Conservation (phyloP, 2,329 filamentous ascomycete species). For the Aspergillus neoniger region DNA sequence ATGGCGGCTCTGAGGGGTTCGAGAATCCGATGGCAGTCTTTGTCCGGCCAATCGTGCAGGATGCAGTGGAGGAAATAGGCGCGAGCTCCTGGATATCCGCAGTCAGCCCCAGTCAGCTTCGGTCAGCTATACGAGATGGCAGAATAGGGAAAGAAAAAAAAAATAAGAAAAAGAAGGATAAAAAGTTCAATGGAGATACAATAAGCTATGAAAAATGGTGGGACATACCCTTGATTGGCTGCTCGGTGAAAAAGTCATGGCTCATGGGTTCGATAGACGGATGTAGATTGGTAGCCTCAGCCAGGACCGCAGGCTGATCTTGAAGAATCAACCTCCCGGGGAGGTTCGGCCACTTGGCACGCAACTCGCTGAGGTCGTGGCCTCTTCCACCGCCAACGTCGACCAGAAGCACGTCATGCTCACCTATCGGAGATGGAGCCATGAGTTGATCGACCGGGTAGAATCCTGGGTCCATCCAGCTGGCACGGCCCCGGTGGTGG, state of each 20-base stretch:
- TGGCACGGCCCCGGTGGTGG: slow-evolving; percentile 21
- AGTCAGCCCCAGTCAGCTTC: too few relatives aligned
- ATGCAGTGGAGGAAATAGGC: slow-evolving; percentile 18
- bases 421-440: not conserved
- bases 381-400: slow-evolving; percentile 48
- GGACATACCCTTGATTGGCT: slow-evolving; percentile 46
- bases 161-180: too few relatives aligned
- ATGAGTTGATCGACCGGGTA: slow-evolving; percentile 23
- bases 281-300: slow-evolving; percentile 15
- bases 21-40: slow-evolving; percentile 33
- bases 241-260: slow-evolving; percentile 51
- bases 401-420: slow-evolving; percentile 34
- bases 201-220: too few relatives aligned
- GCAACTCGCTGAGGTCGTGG: slow-evolving; percentile 31
- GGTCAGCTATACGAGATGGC: too few relatives aligned
- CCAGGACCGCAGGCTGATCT: slow-evolving; percentile 46
- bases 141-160: too few relatives aligned
- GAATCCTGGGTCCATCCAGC: slow-evolving; percentile 32
- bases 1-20: slow-evolving; percentile 32
- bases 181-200: too few relatives aligned
- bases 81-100: slow-evolving; percentile 30
- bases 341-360: not conserved
- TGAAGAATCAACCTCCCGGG: slow-evolving; percentile 52
- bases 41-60: slow-evolving; percentile 35
- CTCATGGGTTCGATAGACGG: slow-evolving; percentile 34